Percentiles rank a stretch among this genome's conserved stretches.
Conservation (phyloP, 2,329 filamentous ascomycete genomes). For the Myriosclerotinia curreyana region DNA sequence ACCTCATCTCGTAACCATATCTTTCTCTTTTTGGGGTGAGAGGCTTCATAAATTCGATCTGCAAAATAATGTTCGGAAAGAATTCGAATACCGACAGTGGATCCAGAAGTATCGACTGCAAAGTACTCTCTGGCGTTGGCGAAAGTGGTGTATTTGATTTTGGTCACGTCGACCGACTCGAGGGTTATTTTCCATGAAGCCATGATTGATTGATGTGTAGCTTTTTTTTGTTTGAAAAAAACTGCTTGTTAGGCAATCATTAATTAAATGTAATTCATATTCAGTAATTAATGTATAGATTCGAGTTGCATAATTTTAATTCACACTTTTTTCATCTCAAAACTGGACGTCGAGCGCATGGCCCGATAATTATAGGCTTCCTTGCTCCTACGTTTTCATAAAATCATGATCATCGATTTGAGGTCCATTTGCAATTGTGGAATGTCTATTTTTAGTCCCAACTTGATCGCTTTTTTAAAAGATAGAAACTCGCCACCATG, state of each 20-base stretch:
- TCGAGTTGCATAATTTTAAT: not conserved
- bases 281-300: no score
- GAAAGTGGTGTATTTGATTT: not conserved
- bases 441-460: no score
- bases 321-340: no score
- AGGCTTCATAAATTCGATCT: not conserved
- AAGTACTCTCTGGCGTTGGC: conserved; percentile 9
- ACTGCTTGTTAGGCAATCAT: not conserved
- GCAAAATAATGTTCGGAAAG: not conserved
- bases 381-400: no score
- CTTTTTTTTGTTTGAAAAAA: not conserved
- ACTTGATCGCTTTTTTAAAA: no score
- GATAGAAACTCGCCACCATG: no score
- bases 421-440: no score
- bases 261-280: not conserved
- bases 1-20: conserved; percentile 6
- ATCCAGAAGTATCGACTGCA: not conserved
- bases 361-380: no score
- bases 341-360: no score
- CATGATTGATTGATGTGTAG: not conserved
- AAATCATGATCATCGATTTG: no score
- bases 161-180: not conserved
- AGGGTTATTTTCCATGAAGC: conserved; percentile 4
- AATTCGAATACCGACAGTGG: not conserved
- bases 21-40: conserved; percentile 1